phyloP scores from a whole-genome alignment of 176 grass and related monocot genomes.

The Bonia amplexicaulis region DNA sequence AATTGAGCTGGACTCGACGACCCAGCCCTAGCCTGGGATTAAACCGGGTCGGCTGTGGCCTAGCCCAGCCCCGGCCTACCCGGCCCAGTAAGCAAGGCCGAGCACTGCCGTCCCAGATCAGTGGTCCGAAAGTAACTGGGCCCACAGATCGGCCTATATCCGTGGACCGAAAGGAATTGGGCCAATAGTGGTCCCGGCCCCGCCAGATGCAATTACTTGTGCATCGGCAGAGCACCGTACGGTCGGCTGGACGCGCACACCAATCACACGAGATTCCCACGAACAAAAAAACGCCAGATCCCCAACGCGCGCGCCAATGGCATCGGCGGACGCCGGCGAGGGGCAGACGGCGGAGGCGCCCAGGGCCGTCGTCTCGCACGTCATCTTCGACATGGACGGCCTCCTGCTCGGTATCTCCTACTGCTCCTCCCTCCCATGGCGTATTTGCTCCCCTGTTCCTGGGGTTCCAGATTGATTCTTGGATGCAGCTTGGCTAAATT shows the following conservation, averaged over 20 bases:
- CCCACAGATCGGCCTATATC: too few species aligned
- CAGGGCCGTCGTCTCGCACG: conserved; percentile 51
- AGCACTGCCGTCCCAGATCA: too few species aligned
- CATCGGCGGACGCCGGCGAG: not conserved
- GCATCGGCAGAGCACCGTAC: not conserved
- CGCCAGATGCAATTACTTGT: too few species aligned
- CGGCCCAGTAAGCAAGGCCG: too few species aligned
- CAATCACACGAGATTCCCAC: not conserved
- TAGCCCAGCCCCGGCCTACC: too few species aligned
- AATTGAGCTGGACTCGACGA: too few species aligned
- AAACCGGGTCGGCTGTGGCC: too few species aligned
- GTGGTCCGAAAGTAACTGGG: too few species aligned
- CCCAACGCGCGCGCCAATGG: not conserved
- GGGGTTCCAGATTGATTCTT: not conserved
- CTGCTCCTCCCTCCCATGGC: not conserved
- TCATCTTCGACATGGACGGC: conserved; percentile 96
- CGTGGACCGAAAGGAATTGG: too few species aligned
- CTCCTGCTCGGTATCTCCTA: conserved; percentile 59
- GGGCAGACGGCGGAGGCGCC: not conserved
- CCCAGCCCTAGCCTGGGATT: too few species aligned
- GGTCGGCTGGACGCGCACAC: not conserved
- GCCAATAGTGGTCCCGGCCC: not conserved
- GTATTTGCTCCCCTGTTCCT: not conserved
- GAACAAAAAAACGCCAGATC: not conserved
- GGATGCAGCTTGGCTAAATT: not conserved